These are phyloP conservation scores for Hypholoma fasciculare DNA, from an alignment of 768 basidiomycete species.

Conservation along the genomic window DNA sequence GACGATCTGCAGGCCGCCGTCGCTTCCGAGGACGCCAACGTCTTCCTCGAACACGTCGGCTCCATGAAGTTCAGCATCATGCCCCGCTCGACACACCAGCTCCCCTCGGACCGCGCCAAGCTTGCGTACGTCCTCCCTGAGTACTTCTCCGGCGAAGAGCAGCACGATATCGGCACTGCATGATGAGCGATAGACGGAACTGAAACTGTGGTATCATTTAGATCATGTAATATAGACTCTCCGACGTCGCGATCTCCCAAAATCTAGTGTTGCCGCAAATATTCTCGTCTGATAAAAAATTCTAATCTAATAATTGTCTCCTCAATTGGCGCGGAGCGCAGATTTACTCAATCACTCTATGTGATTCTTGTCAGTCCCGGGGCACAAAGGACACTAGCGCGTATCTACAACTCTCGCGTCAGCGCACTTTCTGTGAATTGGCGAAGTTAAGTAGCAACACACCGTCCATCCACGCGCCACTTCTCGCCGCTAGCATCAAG, in stretches of 20 bases:
- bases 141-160: conserved; percentile 49
- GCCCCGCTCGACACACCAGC: conserved; percentile 58
- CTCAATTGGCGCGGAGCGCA: too few relatives aligned
- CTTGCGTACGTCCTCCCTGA: conserved; percentile 76
- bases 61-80: conserved; percentile 88
- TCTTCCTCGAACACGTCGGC: conserved; percentile 72
- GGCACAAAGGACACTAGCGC: conserved; percentile 39
- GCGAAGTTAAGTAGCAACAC: conserved; percentile 21
- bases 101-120: conserved; percentile 62
- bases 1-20: conserved; percentile 66
- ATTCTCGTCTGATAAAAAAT: too few relatives aligned
- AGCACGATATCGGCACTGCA: not conserved
- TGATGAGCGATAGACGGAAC: not conserved
- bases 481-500: conserved; percentile 65
- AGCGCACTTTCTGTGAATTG: not conserved
- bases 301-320: too few relatives aligned
- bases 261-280: too few relatives aligned
- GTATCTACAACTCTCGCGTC: conserved; percentile 31
- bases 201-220: too few relatives aligned
- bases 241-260: too few relatives aligned
- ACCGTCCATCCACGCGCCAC: conserved; percentile 86
- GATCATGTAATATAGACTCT: too few relatives aligned
- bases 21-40: conserved; percentile 27
- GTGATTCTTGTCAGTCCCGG: not conserved
- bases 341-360: too few relatives aligned